Conservation (phyloP, 2,329 filamentous ascomycete genomes). For the Botrytis fabae region DNA sequence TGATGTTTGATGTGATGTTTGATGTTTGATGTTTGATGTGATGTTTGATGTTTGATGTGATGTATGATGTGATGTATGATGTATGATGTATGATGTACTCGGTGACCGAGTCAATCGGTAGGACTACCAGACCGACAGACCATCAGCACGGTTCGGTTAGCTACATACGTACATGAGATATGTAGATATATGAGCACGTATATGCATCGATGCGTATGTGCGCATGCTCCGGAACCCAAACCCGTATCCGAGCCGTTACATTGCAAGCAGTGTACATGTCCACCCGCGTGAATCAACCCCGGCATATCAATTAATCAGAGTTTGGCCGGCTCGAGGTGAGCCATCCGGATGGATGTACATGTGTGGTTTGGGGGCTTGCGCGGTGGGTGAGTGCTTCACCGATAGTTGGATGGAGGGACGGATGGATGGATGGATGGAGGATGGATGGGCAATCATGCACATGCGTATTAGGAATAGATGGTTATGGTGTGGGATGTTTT, state of each 20-base stretch:
- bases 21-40: not conserved
- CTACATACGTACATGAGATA: not conserved
- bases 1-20: not conserved
- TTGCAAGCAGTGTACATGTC: not conserved
- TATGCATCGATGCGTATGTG: not conserved
- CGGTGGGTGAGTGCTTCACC: not conserved
- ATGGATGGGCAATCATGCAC: not conserved
- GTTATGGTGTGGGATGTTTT: not conserved
- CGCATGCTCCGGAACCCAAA: not conserved
- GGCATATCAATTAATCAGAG: not conserved
- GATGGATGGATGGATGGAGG: not conserved
- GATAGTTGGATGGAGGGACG: not conserved
- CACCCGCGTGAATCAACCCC: not conserved
- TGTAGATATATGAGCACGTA: not conserved
- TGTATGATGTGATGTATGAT: not conserved
- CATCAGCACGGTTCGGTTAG: not conserved
- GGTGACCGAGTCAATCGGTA: not conserved
- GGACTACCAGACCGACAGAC: not conserved
- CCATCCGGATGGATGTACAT: too few species aligned
- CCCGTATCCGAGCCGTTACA: not conserved
- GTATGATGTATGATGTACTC: not conserved
- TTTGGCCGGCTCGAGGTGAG: not conserved
- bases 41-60: not conserved
- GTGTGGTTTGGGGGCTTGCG: too few species aligned
- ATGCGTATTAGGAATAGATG: not conserved